A percentile compares a stretch with the other conserved stretches of the same genome.
These are phyloP conservation scores for Rhizopogon rudus DNA, from an alignment of 768 basidiomycete genomes.

Conservation along the genomic window DNA sequence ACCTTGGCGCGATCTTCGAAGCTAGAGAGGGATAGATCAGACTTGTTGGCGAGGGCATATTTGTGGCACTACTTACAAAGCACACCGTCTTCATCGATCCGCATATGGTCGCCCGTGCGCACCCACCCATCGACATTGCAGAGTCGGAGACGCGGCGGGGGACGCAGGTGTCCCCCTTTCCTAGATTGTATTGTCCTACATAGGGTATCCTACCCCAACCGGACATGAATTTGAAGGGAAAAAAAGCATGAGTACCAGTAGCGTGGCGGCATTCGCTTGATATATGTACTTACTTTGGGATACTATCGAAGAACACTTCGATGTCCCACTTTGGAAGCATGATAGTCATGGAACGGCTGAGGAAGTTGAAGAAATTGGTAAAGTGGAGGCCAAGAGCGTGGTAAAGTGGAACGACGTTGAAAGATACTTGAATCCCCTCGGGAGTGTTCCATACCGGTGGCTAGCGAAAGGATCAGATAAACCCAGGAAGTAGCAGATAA, in stretches of 20 bases:
- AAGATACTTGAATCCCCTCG: too few relatives aligned
- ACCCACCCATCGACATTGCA: constrained; percentile 73
- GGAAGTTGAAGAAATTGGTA: constrained; percentile 12
- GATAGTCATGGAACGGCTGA: constrained; percentile 38
- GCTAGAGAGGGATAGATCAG: constrained; percentile 30
- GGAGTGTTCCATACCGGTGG: too few relatives aligned
- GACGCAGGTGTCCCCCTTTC: too few relatives aligned
- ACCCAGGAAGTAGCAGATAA: constrained; percentile 44
- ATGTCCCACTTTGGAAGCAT: constrained; percentile 52
- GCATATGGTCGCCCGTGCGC: constrained; percentile 66
- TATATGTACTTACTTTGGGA: constrained; percentile 43
- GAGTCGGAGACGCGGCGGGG: too few relatives aligned
- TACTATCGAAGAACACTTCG: constrained; percentile 38
- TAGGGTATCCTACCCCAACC: too few relatives aligned
- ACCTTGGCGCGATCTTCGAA: constrained; percentile 76
- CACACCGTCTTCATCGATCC: constrained; percentile 51
- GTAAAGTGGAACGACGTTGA: too few relatives aligned
- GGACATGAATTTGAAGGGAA: too few relatives aligned
- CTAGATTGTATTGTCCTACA: too few relatives aligned
- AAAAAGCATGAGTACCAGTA: background rate
- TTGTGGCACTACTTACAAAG: constrained; percentile 48
- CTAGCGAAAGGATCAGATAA: too few relatives aligned
- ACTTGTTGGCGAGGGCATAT: background rate
- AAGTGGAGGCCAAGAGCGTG: too few relatives aligned
- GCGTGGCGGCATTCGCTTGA: background rate